Evolutionary conservation across 2,329 filamentous ascomycete genomes (phyloP).

Genomic region (Myriosclerotinia scirpicola): DNA sequence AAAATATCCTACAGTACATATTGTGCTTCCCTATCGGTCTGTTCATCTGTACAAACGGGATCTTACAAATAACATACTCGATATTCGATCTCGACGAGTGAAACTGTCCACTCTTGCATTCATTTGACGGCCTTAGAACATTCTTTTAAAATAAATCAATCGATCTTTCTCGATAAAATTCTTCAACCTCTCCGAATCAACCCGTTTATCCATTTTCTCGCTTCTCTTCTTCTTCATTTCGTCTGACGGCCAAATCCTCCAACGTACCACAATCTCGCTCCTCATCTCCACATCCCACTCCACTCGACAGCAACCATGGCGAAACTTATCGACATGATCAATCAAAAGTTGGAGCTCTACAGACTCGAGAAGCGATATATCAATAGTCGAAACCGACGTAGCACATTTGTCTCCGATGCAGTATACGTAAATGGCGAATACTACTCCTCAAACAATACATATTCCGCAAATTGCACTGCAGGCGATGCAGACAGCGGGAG

Average conservation of each 20-base stretch:
- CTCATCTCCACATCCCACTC: conserved; percentile 2
- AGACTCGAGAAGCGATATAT: conserved; percentile 95
- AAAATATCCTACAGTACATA: not conserved
- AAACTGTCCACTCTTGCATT: not conserved
- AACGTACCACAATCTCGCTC: conserved; percentile 4
- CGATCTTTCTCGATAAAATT: not conserved
- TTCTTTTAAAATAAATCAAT: not conserved
- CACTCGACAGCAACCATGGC: conserved; percentile 30
- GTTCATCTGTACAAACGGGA: not conserved
- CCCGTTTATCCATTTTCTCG: not conserved
- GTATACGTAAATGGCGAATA: conserved; percentile 96
- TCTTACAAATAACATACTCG: not conserved
- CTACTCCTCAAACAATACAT: conserved; percentile 29
- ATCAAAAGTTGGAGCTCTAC: conserved; percentile 81
- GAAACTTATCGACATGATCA: conserved; percentile 58
- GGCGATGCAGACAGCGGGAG: conserved; percentile 21
- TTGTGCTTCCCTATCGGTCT: not conserved
- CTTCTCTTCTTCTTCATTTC: conserved; percentile 9
- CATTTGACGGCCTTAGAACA: not conserved
- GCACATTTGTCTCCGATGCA: conserved; percentile 83
- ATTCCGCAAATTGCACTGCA: conserved; percentile 19
- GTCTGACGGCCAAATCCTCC: conserved; percentile 1
- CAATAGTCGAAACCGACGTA: conserved; percentile 79
- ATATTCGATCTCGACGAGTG: conserved; percentile 1
- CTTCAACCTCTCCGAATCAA: not conserved